Conservation (phyloP, 441 rosid genomes). For the Hura crepitans region DNA sequence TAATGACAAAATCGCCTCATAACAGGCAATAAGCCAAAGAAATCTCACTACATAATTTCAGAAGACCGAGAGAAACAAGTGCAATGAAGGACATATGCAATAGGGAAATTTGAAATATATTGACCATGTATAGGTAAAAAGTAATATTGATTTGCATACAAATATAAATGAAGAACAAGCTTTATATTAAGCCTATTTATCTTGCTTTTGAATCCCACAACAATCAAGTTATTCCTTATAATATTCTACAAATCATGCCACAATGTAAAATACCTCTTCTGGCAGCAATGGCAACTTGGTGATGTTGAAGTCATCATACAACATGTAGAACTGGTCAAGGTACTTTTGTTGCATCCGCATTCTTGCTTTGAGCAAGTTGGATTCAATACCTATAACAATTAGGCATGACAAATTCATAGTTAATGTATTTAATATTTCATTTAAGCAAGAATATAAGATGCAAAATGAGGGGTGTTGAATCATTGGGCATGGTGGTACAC, state of each 20-base stretch:
- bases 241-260: background rate
- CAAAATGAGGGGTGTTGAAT: background rate
- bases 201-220: background rate
- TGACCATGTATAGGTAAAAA: background rate
- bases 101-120: background rate
- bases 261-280: constrained; percentile 60
- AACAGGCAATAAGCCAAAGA: background rate
- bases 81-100: background rate
- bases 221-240: background rate
- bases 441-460: constrained; percentile 11
- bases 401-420: constrained; percentile 2
- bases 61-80: background rate
- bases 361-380: constrained; percentile 88
- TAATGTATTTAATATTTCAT: constrained; percentile 14
- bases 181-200: background rate
- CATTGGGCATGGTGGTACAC: constrained; percentile 30
- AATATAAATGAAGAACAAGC: background rate
- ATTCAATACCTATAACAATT: constrained; percentile 56
- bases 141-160: background rate
- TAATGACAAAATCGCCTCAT: background rate
- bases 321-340: constrained; percentile 94
- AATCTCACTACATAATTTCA: background rate
- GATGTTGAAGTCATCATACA: constrained; percentile 95
- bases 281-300: constrained; percentile 93
- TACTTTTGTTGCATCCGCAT: constrained; percentile 98